A percentile compares a stretch with the other conserved stretches of the same genome.
phyloP scores from a whole-genome alignment of 2,329 filamentous ascomycete genomes.

The Beauveria scarabaeidicola region DNA sequence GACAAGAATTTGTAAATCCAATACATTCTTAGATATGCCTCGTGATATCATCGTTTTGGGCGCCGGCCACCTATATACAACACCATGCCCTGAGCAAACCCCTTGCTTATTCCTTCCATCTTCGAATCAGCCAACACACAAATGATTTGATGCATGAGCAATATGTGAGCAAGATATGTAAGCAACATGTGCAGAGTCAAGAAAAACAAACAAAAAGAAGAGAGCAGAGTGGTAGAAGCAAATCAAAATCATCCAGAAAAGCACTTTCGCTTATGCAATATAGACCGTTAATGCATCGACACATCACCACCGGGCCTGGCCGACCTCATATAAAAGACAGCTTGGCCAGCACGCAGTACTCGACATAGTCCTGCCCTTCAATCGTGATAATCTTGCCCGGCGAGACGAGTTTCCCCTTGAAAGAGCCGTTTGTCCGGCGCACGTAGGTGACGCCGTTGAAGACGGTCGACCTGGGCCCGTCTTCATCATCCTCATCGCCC shows the following conservation, averaged over 20 bases:
- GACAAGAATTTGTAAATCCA: background rate
- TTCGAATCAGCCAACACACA: background rate
- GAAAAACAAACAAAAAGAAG: background rate
- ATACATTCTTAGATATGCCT: background rate
- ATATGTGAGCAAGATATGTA: background rate
- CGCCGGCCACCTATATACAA: conserved; percentile 6
- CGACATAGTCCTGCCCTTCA: conserved; percentile 10
- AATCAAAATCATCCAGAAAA: background rate
- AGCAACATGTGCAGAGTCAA: background rate
- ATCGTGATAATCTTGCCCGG: conserved; percentile 11
- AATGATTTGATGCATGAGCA: background rate
- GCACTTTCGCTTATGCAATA: conserved; percentile 9
- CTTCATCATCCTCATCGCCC: conserved; percentile 1
- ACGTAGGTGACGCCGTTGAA: conserved; percentile 5
- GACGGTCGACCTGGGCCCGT: background rate
- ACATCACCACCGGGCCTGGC: background rate
- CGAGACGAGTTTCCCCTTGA: conserved; percentile 7
- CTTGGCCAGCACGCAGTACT: conserved; percentile 11
- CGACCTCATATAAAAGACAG: conserved; percentile 1
- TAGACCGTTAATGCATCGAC: conserved; percentile 3
- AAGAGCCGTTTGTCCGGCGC: conserved; percentile 4
- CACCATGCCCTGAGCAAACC: background rate
- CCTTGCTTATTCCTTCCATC: background rate
- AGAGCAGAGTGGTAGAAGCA: background rate
- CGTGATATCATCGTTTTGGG: background rate